Evolutionary conservation across 1,284 basidiomycete genomes (phyloP), one percentile per base, ranked within the genome.

Genomic region (Cerioporus squamosus): DNA sequence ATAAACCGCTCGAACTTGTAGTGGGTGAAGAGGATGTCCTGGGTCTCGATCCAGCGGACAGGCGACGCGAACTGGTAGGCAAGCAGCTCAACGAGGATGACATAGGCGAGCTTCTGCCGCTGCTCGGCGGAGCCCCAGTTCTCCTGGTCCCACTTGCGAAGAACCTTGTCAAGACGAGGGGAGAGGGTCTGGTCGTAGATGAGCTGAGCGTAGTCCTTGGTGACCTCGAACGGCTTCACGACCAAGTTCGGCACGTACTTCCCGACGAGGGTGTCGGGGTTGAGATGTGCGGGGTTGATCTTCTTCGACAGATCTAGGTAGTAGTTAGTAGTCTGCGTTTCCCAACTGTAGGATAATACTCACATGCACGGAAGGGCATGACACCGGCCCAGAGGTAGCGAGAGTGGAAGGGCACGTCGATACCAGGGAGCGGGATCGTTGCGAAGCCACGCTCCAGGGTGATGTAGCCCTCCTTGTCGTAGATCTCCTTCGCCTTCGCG

Each of bases 331-430:
- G 63, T 67, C 72, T 31, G n/a, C 23, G 49, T 31, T 61, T 17
- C 43, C 60, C 39, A 42, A 2, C 42, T 43, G 53, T 48, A 18
- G 36, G 39, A 14, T 15, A 43, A 45, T 56, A 80, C 90, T 76
- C 72, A 94, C 91, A 95, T 47, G 92, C 91, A 65, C 94, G 87
- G 91, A 97, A 97, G 4, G 94, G 95, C 87, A 98, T 87, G 50
- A 99, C 97, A 74, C 97, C 97, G 31, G 95, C 95, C 97, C 97
- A 96, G 46, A 99, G 86, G 79, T 98, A 98, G 67, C 94, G 91
- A 9, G 97, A 96, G 77, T 99, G 97, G 92, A 99, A 99, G 12
- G 97, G 97, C 12, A 99, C 97, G 69, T 99, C 97, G 69, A 99
- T 98, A 68, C 97, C 97, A 36, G 97, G 94, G 12, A 98, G 84